A percentile compares a stretch with the other conserved stretches of the same genome.
These are phyloP conservation scores for Gonapodya prolifera DNA, from an alignment of 192 early-diverging fungal genomes.

Conservation along the genomic window DNA sequence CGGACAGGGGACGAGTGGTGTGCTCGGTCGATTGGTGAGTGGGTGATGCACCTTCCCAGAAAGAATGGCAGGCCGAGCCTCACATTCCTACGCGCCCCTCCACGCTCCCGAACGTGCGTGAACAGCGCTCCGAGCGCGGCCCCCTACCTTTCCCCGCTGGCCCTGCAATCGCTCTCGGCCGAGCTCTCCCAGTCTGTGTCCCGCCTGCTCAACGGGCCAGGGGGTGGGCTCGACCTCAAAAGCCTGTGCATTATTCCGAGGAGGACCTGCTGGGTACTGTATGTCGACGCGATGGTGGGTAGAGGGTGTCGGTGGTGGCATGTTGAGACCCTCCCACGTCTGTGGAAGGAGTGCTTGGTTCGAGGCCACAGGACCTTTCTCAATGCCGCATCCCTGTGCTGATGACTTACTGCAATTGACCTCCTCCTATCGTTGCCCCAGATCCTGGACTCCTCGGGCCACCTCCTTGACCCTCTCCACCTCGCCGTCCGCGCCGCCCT, in stretches of 20 bases:
- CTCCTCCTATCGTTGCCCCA: slow-evolving; percentile 8
- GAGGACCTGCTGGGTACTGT: slow-evolving; percentile 78
- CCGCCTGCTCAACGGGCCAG: slow-evolving; percentile 63
- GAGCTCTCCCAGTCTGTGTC: slow-evolving; percentile 73
- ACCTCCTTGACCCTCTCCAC: slow-evolving; percentile 71
- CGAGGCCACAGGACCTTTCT: too few species aligned
- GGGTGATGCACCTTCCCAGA: neutral
- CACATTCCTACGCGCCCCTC: too few species aligned
- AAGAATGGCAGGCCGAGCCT: neutral
- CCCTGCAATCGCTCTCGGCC: slow-evolving; percentile 28
- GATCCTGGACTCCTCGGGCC: slow-evolving; percentile 79
- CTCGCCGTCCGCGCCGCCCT: slow-evolving; percentile 80
- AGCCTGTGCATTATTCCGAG: slow-evolving; percentile 84
- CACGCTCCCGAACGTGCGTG: too few species aligned
- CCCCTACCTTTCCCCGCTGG: slow-evolving; percentile 63
- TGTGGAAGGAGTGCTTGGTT: too few species aligned
- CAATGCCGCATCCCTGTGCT: too few species aligned
- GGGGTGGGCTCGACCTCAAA: slow-evolving; percentile 73
- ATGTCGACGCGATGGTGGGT: slow-evolving; percentile 72
- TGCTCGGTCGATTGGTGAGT: slow-evolving; percentile 85
- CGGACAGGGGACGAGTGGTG: slow-evolving; percentile 46
- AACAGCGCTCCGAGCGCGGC: slow-evolving; percentile 65
- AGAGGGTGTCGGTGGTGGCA: neutral
- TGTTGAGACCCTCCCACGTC: neutral
- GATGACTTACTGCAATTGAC: too few species aligned